Evolutionary conservation across 345 rosid species (phyloP).

Genomic region (Diplotaxis tenuifolia): DNA sequence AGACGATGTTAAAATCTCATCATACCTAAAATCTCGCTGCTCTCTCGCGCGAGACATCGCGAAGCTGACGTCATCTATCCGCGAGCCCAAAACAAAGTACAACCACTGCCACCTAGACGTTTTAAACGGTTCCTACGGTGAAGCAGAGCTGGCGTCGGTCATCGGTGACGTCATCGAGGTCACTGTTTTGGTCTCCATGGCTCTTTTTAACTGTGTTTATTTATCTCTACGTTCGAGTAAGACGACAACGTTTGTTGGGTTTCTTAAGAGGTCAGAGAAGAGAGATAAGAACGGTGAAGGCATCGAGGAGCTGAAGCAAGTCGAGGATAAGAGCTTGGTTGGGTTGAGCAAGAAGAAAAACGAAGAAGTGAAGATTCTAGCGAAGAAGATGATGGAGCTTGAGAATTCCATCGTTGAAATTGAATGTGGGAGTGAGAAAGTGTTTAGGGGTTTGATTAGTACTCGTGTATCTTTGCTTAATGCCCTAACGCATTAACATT

Average conservation of each 20-base stretch:
- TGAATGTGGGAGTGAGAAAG: slow-evolving; percentile 37
- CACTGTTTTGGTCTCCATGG: slow-evolving; percentile 31
- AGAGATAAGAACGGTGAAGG: slow-evolving; percentile 23
- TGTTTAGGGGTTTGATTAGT: slow-evolving; percentile 40
- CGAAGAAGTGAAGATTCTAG: slow-evolving; percentile 34
- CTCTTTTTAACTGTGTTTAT: slow-evolving; percentile 35
- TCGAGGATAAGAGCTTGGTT: slow-evolving; percentile 33
- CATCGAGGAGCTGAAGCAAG: slow-evolving; percentile 32
- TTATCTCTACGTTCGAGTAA: background rate
- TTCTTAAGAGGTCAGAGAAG: slow-evolving; percentile 26
- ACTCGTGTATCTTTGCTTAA: slow-evolving; percentile 42
- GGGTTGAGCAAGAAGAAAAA: slow-evolving; percentile 31
- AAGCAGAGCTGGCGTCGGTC: slow-evolving; percentile 35
- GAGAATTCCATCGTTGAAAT: slow-evolving; percentile 32
- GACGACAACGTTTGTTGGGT: slow-evolving; percentile 21
- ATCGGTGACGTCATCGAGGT: slow-evolving; percentile 31
- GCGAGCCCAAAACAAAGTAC: slow-evolving; percentile 26
- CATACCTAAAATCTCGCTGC: slow-evolving; percentile 32
- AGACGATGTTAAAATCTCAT: slow-evolving; percentile 28
- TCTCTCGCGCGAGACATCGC: slow-evolving; percentile 27
- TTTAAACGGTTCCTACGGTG: slow-evolving; percentile 19
- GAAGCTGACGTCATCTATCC: slow-evolving; percentile 28
- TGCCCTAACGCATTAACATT: slow-evolving; percentile 32
- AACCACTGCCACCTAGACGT: slow-evolving; percentile 11
- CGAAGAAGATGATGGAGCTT: slow-evolving; percentile 37